Conservation (phyloP, 148 eudicot species). For the Persicaria tinctoria region DNA sequence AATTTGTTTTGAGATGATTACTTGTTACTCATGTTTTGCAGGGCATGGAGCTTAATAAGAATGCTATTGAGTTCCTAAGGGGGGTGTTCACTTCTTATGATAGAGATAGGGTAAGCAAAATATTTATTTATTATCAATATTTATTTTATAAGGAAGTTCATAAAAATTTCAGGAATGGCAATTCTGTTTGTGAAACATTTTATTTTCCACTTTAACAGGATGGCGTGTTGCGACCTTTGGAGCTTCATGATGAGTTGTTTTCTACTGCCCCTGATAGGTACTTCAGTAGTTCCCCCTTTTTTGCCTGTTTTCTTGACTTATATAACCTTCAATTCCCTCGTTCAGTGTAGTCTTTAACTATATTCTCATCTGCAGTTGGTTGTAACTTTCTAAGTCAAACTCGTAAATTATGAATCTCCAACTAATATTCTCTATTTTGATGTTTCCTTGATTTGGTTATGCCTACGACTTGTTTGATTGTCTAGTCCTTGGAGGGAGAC, state of each 20-base stretch:
- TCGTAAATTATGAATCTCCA: background rate
- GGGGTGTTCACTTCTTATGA: slow-evolving; percentile 32
- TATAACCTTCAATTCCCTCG: background rate
- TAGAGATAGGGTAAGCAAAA: slow-evolving; percentile 28
- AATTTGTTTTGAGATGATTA: slow-evolving; percentile 12
- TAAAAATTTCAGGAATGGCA: background rate
- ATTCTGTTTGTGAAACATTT: slow-evolving; percentile 6
- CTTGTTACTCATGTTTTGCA: slow-evolving; percentile 15
- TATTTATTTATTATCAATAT: background rate
- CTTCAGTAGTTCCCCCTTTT: slow-evolving; percentile 1
- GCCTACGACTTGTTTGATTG: background rate
- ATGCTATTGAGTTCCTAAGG: slow-evolving; percentile 30
- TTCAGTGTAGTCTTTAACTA: background rate
- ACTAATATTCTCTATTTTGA: background rate
- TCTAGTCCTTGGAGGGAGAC: slow-evolving; percentile 80
- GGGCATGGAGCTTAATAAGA: slow-evolving; percentile 37
- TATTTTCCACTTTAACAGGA: slow-evolving; percentile 33
- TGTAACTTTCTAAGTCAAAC: background rate
- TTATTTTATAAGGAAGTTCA: background rate
- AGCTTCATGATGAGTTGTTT: slow-evolving; percentile 77
- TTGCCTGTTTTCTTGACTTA: background rate
- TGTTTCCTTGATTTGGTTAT: background rate
- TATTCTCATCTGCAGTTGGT: background rate
- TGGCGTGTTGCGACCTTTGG: slow-evolving; percentile 59
- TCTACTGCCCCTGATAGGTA: slow-evolving; percentile 97